Conservation (phyloP, 805 yeast species). For the Lipomyces chichibuensis region DNA sequence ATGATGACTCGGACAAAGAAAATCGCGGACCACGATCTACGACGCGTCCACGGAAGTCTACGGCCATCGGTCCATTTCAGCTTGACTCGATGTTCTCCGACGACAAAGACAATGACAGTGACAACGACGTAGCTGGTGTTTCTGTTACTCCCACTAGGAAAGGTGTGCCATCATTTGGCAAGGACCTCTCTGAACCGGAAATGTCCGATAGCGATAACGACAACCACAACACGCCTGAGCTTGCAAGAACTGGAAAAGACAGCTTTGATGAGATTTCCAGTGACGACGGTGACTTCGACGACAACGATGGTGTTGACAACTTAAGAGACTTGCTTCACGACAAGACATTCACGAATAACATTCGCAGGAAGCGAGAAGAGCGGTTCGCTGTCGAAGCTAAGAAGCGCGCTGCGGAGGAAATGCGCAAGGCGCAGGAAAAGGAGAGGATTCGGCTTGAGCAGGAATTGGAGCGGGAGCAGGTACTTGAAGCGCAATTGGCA, state of each 20-base stretch:
- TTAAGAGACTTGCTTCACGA: conserved; percentile 3
- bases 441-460: conserved; percentile 11
- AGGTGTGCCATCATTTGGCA: not conserved
- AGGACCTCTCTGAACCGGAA: conserved; percentile 4
- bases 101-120: conserved; percentile 3
- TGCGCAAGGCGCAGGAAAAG: conserved; percentile 3
- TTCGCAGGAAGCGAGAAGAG: conserved; percentile 4
- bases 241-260: not conserved
- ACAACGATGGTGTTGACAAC: not conserved
- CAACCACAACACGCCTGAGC: conserved; percentile 1
- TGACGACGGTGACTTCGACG: not conserved
- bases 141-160: not conserved
- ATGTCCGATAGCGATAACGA: conserved; percentile 20
- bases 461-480: conserved; percentile 6
- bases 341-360: conserved; percentile 1
- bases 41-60: not conserved
- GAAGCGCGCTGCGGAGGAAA: conserved; percentile 12
- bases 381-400: not conserved
- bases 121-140: not conserved
- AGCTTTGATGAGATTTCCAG: not conserved
- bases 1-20: not conserved
- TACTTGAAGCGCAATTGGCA: conserved; percentile 1
- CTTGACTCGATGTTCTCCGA: conserved; percentile 2
- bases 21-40: not conserved
- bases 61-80: not conserved